Evolutionary conservation across 2,329 filamentous ascomycete species (phyloP), one percentile per base, ranked within the genome.

Genomic region (Arthrinium phaeospermum): DNA sequence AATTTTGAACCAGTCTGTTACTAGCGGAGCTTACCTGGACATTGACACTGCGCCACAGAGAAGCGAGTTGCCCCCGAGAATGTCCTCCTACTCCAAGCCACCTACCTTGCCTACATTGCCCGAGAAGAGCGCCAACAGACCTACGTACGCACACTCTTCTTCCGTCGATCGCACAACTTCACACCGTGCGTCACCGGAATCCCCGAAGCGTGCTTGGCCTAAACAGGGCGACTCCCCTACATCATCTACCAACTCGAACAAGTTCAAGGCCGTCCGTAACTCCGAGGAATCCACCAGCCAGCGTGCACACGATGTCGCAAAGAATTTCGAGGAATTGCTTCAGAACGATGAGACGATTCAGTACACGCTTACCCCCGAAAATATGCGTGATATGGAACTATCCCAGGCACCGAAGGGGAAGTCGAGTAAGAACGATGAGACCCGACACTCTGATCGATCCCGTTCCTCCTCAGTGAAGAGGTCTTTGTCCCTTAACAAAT

Each of bases 271-370:
- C 10, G 82, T 88, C 3, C 86, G 89, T 51, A 88, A 85, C 4
- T 91, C 90, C 0, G 90, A 92, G 74, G 90, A 92, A 22, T 88
- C 85, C 75, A 81, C 81, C 34, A 79, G 79, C 24, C 86, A 79
- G 72, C 85, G 83, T 7, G 82, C 85, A 8, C 89, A 90, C 67
- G 89, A 91, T 72, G 89, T 92, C 68, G 88, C 90, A 13, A 90
- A 88, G 67, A 91, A 93, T 76, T 92, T 96, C 77, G 94, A 96
- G 78, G 89, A 95, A 76, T 86, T 96, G 69, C 95, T 96, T 74
- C 90, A 93, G 72, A 95, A 93, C 80, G 92, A 94, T 76, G 90
- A 95, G 79, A 96, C 94, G 1, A 91, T 96, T 61, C 93, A 94
- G 77, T 96, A 93, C 80, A 96, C 94, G 1, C 85, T 96, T 41